phyloP scores from a whole-genome alignment of 257 asterid species.

The Fraxinus quadrangulata region DNA sequence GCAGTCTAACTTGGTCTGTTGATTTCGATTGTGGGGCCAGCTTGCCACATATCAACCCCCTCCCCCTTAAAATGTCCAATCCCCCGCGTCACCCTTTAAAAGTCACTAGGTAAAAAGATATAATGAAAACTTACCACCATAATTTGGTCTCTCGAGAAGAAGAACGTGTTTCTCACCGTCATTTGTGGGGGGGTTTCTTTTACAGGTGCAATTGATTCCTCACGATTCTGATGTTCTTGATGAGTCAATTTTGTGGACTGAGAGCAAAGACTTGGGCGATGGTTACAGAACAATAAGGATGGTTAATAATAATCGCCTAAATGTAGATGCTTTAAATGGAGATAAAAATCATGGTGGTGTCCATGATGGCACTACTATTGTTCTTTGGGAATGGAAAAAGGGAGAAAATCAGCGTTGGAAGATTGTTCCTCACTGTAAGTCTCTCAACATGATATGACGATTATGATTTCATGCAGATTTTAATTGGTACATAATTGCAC shows the following conservation, averaged over 20 bases:
- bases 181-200: constrained; percentile 1
- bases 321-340: constrained; percentile 80
- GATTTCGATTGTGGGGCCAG: not conserved
- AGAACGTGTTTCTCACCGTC: not conserved
- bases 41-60: not conserved
- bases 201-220: constrained; percentile 63
- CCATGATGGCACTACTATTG: constrained; percentile 72
- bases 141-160: not conserved
- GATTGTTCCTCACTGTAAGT: constrained; percentile 78
- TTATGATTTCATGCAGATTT: not conserved
- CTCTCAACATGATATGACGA: constrained; percentile 19
- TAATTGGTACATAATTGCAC: not conserved
- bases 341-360: constrained; percentile 87
- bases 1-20: not conserved
- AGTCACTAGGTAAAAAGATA: not conserved
- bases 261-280: constrained; percentile 85
- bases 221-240: constrained; percentile 68
- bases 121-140: not conserved
- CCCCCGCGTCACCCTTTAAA: not conserved
- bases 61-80: not conserved
- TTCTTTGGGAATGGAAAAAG: constrained; percentile 96
- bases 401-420: constrained; percentile 93
- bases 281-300: constrained; percentile 69
- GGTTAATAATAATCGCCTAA: constrained; percentile 78
- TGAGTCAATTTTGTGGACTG: constrained; percentile 85